Evolutionary conservation across 1,284 basidiomycete genomes (phyloP), one percentile per base, ranked within the genome.

Genomic region (Pseudozyma thailandica): DNA sequence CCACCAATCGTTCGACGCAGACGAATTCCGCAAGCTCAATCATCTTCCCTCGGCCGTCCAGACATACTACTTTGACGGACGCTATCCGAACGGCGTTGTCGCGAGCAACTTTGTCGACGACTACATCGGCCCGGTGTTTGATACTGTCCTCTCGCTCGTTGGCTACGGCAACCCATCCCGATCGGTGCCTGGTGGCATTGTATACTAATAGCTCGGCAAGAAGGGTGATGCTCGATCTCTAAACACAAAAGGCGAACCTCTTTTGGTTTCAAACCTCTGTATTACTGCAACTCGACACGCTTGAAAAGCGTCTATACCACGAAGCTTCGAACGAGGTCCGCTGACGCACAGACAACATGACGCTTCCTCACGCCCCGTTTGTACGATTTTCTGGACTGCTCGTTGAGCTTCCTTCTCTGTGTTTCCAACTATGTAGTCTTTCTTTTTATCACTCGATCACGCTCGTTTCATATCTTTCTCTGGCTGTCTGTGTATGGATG

Each of bases 21-120:
- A 65, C 25, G 57, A 60, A 30, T 71, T 64, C 57, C 23, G 68
- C 1, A 64, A 56, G 44, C 68, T 71, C 45, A 71, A 71, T 26
- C 50, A 64, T 31, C 42, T 61, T 6, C 61, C 68, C 2, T 39
- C 28, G n/a, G 18, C 48, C 10, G 46, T 31, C 7, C 54, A 61
- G 27, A 54, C 23, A n/a, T 61, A 41, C 43, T 71, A 64, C 47
- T 65, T 57, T 50, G 68, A 71, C 23, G 49, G 46, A 15, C 56
- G 68, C 25, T 71, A 71, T 39, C 68, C 68, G 2, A 56, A 64
- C 31, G 68, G 61, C 10, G 61, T 61, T 5, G 61, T 71, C 1
- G 61, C 50, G 23, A 43, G 57, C 53, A 71, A 64, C 53, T 64
- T 71, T 30, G 31, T 58, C 1, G 68, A 71, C 25, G 47, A 64